Base-by-base conservation (phyloP, 768 basidiomycete genomes). In the Ramaria sp. region DNA sequence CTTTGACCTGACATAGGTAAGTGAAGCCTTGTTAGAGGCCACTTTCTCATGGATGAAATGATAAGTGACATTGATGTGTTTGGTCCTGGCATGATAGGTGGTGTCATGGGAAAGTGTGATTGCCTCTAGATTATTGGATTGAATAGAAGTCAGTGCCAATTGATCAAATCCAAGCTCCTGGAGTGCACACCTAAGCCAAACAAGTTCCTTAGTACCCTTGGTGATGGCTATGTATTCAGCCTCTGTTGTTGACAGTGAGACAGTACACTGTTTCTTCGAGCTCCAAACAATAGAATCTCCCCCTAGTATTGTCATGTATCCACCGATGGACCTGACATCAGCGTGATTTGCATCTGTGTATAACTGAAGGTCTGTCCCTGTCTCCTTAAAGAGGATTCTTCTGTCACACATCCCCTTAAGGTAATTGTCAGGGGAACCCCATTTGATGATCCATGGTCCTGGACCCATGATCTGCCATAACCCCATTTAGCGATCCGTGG, bases 11-110 rank as follows among this genome's bases (percentile, higher is more conserved):
- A 74, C 60, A 59, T 73, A 70, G 10, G 43, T 34, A 4, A 75
- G 30, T 0, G 13, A 20, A 19, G 76, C 45, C 0, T 66, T 58
- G 3, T 63, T 51, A 7, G 60, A 49, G 4, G 67, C 62, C 4
- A 76, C 62, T 1, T 57, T 58, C 57, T 78, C 67, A 1, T 70
- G 66, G n/a, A 75, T 57, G 53, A 66, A 73, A 58, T 78, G 73
- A 57, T 72, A 68, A 4, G 65, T 58, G 12, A 75, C 67, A 27
- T 75, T 70, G 56, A 78, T 72, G 63, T 77, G 77, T 60, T 75
- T 77, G 9, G 68, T 66, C 17, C 70, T 61, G 1, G 63, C 50
- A 54, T 78, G 75, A 54, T 66, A 65, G 1, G 61, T 46, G 0
- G 73, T 65, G 51, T 78, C 71, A 6, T 66, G 59, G 0, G 71